Base-by-base conservation (phyloP, 129 eudicot species). In the Lactuca saligna region DNA sequence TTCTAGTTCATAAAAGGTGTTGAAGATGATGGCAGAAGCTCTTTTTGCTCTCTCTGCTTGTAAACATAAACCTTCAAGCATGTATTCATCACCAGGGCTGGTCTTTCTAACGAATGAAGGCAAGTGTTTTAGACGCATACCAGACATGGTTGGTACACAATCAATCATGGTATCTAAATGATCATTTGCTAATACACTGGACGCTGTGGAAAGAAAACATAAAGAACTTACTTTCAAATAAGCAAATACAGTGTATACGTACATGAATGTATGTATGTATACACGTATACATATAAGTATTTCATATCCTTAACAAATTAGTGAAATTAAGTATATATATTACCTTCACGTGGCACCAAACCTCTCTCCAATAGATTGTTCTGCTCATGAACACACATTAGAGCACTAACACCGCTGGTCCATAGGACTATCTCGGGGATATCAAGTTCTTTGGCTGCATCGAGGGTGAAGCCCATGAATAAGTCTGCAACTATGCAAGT, bases 1-100 rank as follows among this genome's bases (percentile, higher is more conserved):
- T 7, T 88, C 95, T 2, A 88, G 72, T 10, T 70, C 79, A 44
- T 82, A 75, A 54, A 82, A 85, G 0, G 91, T 75, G 81, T 82
- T 88, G 72, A 85, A 64, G 17, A 85, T 62, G 11, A 88, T 14
- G 13, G 82, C 79, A 0, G 66, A 37, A 15, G 71, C 69, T 68
- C 58, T 72, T 5, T 57, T 38, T 14, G 80, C 57, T 1, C 59
- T 61, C 1, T 71, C 74, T 3, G 37, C 5, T 50, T 72, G 77
- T 32, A 3, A 9, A 34, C 33, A n/a, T 1, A 16, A 4, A 53
- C 15, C 33, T 5, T 33, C 20, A 7, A 59, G 60, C 39, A 78
- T 16, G 53, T 60, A 72, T n/a, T 80, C 77, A 41, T 85, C 95
- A 10, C 80, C 54, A 1, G 80, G 78, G 53, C 78, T 73, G 13